phyloP scores from a whole-genome alignment of 2,329 filamentous ascomycete species.

The Tolypocladium album region DNA sequence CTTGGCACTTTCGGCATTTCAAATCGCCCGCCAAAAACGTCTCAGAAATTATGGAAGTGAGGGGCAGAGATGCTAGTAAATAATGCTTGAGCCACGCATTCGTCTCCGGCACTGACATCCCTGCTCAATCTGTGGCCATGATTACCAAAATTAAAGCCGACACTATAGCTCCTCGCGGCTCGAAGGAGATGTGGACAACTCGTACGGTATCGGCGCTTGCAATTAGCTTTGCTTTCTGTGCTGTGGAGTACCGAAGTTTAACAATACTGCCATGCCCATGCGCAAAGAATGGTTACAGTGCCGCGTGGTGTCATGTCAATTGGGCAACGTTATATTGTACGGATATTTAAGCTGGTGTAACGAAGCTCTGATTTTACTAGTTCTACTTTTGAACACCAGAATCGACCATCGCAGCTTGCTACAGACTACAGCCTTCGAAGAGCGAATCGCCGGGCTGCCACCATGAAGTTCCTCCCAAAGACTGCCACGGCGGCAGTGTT shows the following conservation, averaged over 20 bases:
- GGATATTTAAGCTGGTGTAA: background rate
- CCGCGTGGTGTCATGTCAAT: background rate
- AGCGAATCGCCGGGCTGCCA: background rate
- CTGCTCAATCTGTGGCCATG: background rate
- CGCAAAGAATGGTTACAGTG: background rate
- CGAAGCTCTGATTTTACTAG: background rate
- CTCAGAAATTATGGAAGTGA: background rate
- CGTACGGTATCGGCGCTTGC: background rate
- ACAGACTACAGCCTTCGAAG: background rate
- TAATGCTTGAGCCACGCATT: background rate
- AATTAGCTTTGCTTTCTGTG: background rate
- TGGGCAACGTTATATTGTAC: background rate
- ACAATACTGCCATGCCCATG: no score
- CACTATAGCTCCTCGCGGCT: background rate
- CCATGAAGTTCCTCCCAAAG: background rate
- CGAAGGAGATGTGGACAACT: background rate
- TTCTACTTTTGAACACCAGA: background rate
- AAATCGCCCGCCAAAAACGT: background rate
- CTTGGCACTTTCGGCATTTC: background rate
- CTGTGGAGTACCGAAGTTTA: background rate
- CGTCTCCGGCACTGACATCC: background rate
- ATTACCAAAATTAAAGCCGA: background rate
- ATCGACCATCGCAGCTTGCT: background rate
- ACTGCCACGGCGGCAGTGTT: background rate
- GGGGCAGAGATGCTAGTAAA: background rate